Evolutionary conservation across 306 rosid genomes (phyloP).

Genomic region (Sechiopsis laciniata): DNA sequence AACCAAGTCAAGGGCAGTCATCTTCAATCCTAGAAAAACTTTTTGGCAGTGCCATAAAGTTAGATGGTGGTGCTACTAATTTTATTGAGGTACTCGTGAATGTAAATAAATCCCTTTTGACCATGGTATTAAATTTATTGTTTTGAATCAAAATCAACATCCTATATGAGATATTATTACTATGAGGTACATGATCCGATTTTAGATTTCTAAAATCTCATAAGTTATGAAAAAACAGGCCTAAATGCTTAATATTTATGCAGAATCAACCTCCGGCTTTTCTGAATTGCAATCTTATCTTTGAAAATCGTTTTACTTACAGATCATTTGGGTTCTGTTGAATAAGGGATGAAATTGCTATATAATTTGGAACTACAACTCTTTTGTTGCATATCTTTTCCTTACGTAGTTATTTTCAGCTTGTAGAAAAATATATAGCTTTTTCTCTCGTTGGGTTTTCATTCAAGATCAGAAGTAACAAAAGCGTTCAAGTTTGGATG

Average conservation of each 20-base stretch:
- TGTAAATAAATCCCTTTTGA: background rate
- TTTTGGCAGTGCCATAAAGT: conserved; percentile 50
- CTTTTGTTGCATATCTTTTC: background rate
- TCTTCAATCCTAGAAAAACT: conserved; percentile 67
- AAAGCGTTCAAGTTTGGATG: background rate
- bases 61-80: conserved; percentile 40
- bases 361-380: background rate
- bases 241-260: background rate
- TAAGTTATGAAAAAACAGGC: background rate
- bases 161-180: background rate
- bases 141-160: conserved; percentile 1
- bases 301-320: background rate
- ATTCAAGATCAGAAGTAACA: background rate
- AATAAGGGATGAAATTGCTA: background rate
- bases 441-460: background rate
- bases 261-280: background rate
- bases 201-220: background rate
- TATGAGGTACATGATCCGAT: background rate
- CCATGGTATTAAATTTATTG: background rate
- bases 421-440: background rate
- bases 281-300: background rate
- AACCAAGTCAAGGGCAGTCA: conserved; percentile 39
- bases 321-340: background rate
- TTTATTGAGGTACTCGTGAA: conserved; percentile 47
- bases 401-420: background rate